Conservation (phyloP, 2,329 filamentous ascomycete species). For the Apiospora rasikravindrae region DNA sequence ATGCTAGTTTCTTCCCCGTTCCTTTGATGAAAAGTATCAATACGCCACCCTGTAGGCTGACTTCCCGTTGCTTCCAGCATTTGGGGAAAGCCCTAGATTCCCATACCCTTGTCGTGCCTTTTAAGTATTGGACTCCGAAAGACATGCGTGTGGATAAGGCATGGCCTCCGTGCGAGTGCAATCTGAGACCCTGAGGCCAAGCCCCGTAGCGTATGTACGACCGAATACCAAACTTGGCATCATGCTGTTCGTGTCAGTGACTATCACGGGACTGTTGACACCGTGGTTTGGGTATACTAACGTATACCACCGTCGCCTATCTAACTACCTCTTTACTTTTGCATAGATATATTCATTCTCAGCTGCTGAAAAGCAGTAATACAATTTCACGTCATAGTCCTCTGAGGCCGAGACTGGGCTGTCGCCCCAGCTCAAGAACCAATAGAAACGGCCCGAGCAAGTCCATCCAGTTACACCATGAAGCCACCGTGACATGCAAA, state of each 20-base stretch:
- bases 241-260: not conserved
- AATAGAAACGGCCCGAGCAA: no score
- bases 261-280: not conserved
- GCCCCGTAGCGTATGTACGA: not conserved
- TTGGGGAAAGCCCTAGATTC: not conserved
- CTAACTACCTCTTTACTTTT: not conserved
- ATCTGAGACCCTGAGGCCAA: not conserved
- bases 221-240: not conserved
- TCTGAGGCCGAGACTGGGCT: no score
- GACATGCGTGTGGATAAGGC: not conserved
- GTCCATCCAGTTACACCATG: not conserved
- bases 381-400: not conserved
- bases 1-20: not conserved
- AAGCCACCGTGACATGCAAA: not conserved
- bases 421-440: not conserved
- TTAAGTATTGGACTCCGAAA: constrained; percentile 5
- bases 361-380: not conserved
- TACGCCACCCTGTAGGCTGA: not conserved
- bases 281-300: not conserved
- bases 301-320: not conserved
- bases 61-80: not conserved
- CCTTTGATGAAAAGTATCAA: not conserved
- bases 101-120: not conserved
- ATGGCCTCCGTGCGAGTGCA: not conserved
- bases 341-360: not conserved